Evolutionary conservation across 352 stramenopile species (phyloP), one percentile per base, ranked within the genome.

Genomic region (Globisporangium emineosum): DNA sequence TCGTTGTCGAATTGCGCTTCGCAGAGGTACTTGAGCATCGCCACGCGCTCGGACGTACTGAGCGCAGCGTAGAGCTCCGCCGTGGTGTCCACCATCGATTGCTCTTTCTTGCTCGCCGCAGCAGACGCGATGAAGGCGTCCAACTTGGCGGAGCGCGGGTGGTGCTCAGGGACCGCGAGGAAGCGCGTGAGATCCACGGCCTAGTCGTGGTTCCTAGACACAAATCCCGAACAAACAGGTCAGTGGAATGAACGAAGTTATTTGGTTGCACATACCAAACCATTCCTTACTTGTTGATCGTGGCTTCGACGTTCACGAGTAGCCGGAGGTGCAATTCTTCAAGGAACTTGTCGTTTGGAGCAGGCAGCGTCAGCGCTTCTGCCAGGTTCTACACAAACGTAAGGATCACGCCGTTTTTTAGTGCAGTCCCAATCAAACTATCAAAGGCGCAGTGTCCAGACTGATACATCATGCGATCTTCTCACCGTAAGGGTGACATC

Each of bases 1-100:
- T 86, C 76, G 57, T 90, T 91, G 59, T 77, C 80, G 35, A 89
- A 90, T 47, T 90, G 80, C 29, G 73, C 66, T 58, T 91, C 80
- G 30, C 80, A 91, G 17, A 90, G 33, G 23, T 79, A 76, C 47
- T 90, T 90, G 35, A 91, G 61, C 7, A 90, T 65, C 3, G 70
- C 59, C 19, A 90, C 68, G 25, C 77, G 73, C 13, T 88, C 71
- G 1, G 63, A 60, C 2, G 86, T 61, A 27, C 69, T 52, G 1
- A 86, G 62, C 13, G 80, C 65, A 35, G 76, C 79, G 59, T 91
- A 90, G 49, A 83, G 72, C 55, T 19, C 37, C 4, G 37, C 37
- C 0, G 55, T 45, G 67, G 57, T 76, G 64, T 19, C 68, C 60
- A 15, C 42, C 33, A 51, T 66, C 65, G 65, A 35, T 65, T 33